These are phyloP conservation scores for Mucor plumbeus DNA, from an alignment of 371 early-diverging fungal species.

Conservation along the genomic window DNA sequence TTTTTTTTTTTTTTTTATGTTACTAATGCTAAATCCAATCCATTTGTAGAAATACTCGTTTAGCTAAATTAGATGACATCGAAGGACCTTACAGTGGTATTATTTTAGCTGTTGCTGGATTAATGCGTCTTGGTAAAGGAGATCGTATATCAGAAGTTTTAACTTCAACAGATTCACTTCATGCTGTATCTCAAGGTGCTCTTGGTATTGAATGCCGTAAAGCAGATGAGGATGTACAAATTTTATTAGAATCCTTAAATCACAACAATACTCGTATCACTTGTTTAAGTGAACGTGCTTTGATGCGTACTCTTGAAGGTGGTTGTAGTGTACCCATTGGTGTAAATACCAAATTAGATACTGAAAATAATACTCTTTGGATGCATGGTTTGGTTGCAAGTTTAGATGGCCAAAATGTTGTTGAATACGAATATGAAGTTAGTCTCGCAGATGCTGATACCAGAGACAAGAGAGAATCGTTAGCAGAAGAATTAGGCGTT, in stretches of 20 bases:
- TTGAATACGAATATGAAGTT: slow-evolving; percentile 52
- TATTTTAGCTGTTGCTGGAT: slow-evolving; percentile 90
- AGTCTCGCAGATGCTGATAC: slow-evolving; percentile 39
- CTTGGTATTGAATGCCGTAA: slow-evolving; percentile 86
- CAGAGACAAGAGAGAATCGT: slow-evolving; percentile 35
- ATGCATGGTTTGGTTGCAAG: slow-evolving; percentile 72
- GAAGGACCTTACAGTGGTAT: slow-evolving; percentile 80
- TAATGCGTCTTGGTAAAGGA: slow-evolving; percentile 72
- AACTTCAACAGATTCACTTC: slow-evolving; percentile 66
- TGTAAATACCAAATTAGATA: slow-evolving; percentile 67
- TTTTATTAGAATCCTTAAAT: slow-evolving; percentile 64
- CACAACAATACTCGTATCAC: slow-evolving; percentile 71
- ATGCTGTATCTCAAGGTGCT: slow-evolving; percentile 97
- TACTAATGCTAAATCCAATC: background rate
- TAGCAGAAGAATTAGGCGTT: slow-evolving; percentile 35
- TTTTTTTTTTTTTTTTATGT: background rate
- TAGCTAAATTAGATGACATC: slow-evolving; percentile 85
- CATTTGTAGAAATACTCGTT: slow-evolving; percentile 78
- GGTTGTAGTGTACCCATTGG: slow-evolving; percentile 98
- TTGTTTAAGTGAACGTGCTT: slow-evolving; percentile 85
- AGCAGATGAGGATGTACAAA: slow-evolving; percentile 60
- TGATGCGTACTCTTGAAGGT: slow-evolving; percentile 92
- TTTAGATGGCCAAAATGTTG: slow-evolving; percentile 68
- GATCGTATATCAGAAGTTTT: slow-evolving; percentile 78
- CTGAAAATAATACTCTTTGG: slow-evolving; percentile 42